These are phyloP conservation scores for Pyrenula aspistea DNA, from an alignment of 495 filamentous ascomycete species.

Conservation along the genomic window DNA sequence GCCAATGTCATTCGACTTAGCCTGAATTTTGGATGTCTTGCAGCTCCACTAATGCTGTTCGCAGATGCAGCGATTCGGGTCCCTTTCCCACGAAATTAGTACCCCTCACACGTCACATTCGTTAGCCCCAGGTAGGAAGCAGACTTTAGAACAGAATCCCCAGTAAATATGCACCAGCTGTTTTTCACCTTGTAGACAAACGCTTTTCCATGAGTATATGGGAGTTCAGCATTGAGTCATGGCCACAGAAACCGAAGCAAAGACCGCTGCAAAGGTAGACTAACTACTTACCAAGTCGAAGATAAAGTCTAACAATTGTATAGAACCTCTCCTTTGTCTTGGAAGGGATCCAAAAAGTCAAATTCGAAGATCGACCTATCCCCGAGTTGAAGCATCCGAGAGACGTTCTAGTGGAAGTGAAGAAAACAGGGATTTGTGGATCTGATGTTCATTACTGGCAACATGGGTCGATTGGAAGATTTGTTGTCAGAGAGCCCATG, in stretches of 20 bases:
- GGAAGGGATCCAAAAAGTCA: constrained; percentile 56
- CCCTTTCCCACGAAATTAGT: too few species aligned
- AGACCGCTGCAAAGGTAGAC: too few species aligned
- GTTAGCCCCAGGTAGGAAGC: neutral
- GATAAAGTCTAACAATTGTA: too few species aligned
- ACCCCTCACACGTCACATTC: neutral
- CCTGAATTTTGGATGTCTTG: too few species aligned
- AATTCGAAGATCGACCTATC: constrained; percentile 63
- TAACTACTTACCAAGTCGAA: too few species aligned
- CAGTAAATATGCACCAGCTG: too few species aligned
- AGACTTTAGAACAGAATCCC: too few species aligned
- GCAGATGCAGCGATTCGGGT: too few species aligned
- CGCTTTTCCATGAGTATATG: too few species aligned
- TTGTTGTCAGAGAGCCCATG: constrained; percentile 75
- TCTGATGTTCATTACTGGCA: constrained; percentile 90
- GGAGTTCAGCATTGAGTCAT: too few species aligned
- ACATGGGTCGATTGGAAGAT: constrained; percentile 71
- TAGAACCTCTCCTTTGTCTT: constrained; percentile 87
- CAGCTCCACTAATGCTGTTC: too few species aligned
- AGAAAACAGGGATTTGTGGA: constrained; percentile 85
- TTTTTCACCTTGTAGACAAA: too few species aligned
- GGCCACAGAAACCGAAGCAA: neutral
- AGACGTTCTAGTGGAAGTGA: constrained; percentile 72
- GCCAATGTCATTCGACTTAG: neutral
- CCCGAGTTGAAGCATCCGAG: constrained; percentile 52